Conservation (phyloP, 768 basidiomycete genomes). For the Calocybe indica region DNA sequence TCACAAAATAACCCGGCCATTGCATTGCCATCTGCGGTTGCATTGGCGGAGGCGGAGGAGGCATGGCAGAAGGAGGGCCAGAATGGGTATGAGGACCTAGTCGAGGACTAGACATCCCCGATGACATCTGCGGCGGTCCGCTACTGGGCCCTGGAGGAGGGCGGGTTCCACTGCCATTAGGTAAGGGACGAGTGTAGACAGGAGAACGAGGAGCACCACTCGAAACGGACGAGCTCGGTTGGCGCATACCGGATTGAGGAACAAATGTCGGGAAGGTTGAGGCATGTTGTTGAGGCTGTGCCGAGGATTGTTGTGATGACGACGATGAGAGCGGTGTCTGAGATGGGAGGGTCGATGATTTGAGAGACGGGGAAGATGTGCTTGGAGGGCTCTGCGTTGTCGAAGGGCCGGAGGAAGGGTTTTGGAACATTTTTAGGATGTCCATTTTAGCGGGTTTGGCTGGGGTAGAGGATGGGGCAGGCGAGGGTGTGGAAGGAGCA, state of each 20-base stretch:
- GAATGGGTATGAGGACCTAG: constrained; percentile 54
- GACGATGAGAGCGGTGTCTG: constrained; percentile 25
- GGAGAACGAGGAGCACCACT: constrained; percentile 61
- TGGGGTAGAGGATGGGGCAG: not conserved
- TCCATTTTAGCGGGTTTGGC: constrained; percentile 40
- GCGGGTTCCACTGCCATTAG: constrained; percentile 55
- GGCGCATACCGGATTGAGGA: constrained; percentile 36
- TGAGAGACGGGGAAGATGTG: constrained; percentile 52
- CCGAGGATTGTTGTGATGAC: constrained; percentile 15
- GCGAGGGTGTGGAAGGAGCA: constrained; percentile 24
- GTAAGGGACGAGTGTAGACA: constrained; percentile 52
- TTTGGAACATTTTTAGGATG: constrained; percentile 60
- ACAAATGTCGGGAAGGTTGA: constrained; percentile 43
- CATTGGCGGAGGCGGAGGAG: constrained; percentile 31
- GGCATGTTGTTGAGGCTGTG: constrained; percentile 25
- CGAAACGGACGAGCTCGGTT: constrained; percentile 39
- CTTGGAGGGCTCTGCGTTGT: constrained; percentile 47
- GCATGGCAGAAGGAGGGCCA: constrained; percentile 46
- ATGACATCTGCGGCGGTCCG: constrained; percentile 41
- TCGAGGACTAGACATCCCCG: constrained; percentile 63
- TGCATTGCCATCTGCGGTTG: constrained; percentile 34
- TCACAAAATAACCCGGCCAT: constrained; percentile 34
- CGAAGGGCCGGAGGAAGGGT: constrained; percentile 38
- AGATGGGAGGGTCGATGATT: constrained; percentile 46
- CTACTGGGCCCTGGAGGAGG: constrained; percentile 55